Percentiles rank a stretch among this genome's conserved stretches.
Evolutionary conservation across 78 protist species (phyloP).

Genomic region (Bodo saltans): DNA sequence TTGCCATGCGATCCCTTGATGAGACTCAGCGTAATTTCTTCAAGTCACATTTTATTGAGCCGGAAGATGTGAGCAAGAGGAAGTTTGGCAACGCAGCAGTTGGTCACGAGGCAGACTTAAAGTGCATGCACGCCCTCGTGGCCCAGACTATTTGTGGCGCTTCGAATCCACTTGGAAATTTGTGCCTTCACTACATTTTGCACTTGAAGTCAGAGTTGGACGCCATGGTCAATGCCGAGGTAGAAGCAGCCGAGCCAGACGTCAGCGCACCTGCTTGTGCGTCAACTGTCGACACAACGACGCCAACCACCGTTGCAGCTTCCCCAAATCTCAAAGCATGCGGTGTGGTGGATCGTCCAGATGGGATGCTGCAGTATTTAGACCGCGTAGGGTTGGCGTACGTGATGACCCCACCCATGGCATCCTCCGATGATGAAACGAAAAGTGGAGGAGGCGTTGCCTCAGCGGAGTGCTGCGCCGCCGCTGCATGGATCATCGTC

Average conservation of each 20-base stretch:
- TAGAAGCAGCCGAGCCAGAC: neutral
- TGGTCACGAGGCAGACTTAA: neutral
- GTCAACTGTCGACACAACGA: neutral
- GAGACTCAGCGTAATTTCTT: neutral
- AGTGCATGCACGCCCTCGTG: constrained; percentile 18
- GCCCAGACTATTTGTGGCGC: constrained; percentile 1
- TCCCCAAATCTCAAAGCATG: neutral
- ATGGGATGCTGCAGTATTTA: no score
- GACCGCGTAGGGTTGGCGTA: no score
- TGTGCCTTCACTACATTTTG: neutral
- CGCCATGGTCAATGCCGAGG: neutral
- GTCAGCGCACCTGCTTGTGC: neutral
- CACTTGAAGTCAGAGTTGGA: neutral
- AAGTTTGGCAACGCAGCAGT: constrained; percentile 25
- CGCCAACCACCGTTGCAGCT: neutral
- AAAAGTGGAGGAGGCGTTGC: neutral
- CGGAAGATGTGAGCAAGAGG: neutral
- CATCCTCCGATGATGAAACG: neutral
- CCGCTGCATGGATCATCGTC: neutral
- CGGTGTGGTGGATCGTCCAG: neutral
- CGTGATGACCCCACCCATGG: neutral
- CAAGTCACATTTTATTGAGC: neutral
- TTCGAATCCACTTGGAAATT: neutral
- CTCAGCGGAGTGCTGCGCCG: neutral
- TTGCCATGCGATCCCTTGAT: neutral